phyloP scores from a whole-genome alignment of 139 green algal species.

The Gonium pectorale region DNA sequence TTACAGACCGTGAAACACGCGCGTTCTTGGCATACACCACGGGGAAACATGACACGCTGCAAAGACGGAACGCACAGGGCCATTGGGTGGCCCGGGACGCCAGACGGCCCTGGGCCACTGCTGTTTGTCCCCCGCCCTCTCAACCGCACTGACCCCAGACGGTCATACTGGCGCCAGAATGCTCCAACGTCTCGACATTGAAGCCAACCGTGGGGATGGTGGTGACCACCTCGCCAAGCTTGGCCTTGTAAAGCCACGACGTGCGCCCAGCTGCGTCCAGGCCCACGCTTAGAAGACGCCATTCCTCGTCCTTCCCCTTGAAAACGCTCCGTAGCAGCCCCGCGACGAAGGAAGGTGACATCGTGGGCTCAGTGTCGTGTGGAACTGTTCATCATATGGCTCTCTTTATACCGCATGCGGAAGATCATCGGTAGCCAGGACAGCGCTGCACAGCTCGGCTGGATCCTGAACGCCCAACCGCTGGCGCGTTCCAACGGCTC shows the following conservation, averaged over 20 bases:
- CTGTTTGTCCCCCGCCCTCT: not conserved
- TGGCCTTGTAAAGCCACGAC: slow-evolving; percentile 43
- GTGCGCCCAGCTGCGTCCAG: slow-evolving; percentile 33
- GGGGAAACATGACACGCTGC: too few species aligned
- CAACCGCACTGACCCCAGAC: slow-evolving; percentile 41
- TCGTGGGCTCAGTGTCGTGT: not conserved
- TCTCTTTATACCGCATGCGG: too few species aligned
- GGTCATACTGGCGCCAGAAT: not conserved
- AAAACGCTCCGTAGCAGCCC: not conserved
- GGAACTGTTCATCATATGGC: not conserved
- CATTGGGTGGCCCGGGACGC: too few species aligned
- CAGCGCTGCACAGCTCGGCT: too few species aligned
- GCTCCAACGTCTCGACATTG: slow-evolving; percentile 48
- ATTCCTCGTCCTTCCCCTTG: not conserved
- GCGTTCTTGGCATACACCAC: too few species aligned
- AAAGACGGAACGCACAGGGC: too few species aligned
- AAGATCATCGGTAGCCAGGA: too few species aligned
- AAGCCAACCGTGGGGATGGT: slow-evolving; percentile 58
- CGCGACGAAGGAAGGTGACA: not conserved
- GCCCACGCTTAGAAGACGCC: not conserved
- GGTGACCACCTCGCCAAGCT: slow-evolving; percentile 34
- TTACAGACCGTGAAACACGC: too few species aligned
- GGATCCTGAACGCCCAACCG: too few species aligned
- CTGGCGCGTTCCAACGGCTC: too few species aligned
- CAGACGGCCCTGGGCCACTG: too few species aligned